Conservation (phyloP, 2,329 filamentous ascomycete species). For the Pyrenochaeta sp. region DNA sequence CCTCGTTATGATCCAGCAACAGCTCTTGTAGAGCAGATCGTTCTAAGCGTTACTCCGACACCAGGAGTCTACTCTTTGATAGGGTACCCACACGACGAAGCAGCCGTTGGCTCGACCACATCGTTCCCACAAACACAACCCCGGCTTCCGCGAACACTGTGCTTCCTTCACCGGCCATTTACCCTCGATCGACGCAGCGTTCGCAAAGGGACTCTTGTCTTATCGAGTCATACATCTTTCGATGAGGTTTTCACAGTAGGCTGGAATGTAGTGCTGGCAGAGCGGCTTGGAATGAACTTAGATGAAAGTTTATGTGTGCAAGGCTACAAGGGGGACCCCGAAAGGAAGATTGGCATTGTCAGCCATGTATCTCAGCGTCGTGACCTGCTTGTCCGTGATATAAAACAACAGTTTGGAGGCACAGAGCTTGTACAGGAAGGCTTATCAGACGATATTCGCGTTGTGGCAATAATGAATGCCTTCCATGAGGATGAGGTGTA, state of each 20-base stretch:
- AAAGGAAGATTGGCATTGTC: conserved; percentile 50
- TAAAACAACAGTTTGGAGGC: conserved; percentile 38
- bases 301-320: conserved; percentile 42
- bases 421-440: conserved; percentile 36
- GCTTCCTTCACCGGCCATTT: conserved; percentile 46
- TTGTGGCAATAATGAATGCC: conserved; percentile 53
- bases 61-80: conserved; percentile 40
- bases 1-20: conserved; percentile 37
- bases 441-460: conserved; percentile 29
- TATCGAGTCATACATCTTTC: conserved; percentile 49
- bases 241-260: conserved; percentile 52
- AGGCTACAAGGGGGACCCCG: conserved; percentile 51
- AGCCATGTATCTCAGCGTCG: conserved; percentile 24
- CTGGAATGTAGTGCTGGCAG: conserved; percentile 47
- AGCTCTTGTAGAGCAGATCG: conserved; percentile 38
- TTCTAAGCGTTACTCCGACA: conserved; percentile 43
- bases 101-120: conserved; percentile 1
- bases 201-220: conserved; percentile 36
- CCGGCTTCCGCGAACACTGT: conserved; percentile 37
- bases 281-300: conserved; percentile 40
- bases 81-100: conserved; percentile 20
- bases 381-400: conserved; percentile 21
- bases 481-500: conserved; percentile 49
- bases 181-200: conserved; percentile 38
- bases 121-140: neutral